phyloP scores from a whole-genome alignment of 2,329 filamentous ascomycete genomes.

The Claviceps citrina region DNA sequence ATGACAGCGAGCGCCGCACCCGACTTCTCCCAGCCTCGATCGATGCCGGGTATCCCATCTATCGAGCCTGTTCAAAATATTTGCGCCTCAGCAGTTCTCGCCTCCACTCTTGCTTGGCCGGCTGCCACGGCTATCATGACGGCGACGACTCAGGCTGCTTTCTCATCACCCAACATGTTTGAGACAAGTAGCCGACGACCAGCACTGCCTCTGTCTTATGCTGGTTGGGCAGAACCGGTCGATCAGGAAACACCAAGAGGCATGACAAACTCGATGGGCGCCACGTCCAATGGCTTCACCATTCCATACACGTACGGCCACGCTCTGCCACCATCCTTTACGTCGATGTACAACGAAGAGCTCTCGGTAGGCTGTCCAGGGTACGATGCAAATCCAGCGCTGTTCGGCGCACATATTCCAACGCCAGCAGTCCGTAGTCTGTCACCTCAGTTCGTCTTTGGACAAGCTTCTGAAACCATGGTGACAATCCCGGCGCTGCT shows the following conservation, averaged over 20 bases:
- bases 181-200: slow-evolving; percentile 11
- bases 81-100: slow-evolving; percentile 10
- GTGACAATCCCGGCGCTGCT: slow-evolving; percentile 28
- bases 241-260: slow-evolving; percentile 12
- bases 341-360: slow-evolving; percentile 17
- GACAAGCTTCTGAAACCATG: slow-evolving; percentile 33
- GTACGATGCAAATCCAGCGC: slow-evolving; percentile 17
- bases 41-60: slow-evolving; percentile 10
- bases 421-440: slow-evolving; percentile 32
- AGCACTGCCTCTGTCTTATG: slow-evolving; percentile 16
- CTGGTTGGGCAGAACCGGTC: slow-evolving; percentile 20
- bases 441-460: slow-evolving; percentile 31
- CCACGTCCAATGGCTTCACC: slow-evolving; percentile 10
- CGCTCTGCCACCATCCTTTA: slow-evolving; percentile 19
- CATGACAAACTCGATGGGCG: slow-evolving; percentile 11
- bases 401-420: slow-evolving; percentile 23
- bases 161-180: slow-evolving; percentile 24
- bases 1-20: slow-evolving; percentile 8
- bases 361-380: slow-evolving; percentile 18
- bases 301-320: slow-evolving; percentile 16
- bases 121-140: slow-evolving; percentile 28
- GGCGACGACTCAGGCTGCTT: slow-evolving; percentile 31
- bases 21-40: slow-evolving; percentile 12
- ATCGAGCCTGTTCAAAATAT: slow-evolving; percentile 9
- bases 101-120: slow-evolving; percentile 14